Percentiles rank a stretch among this genome's conserved stretches.
Evolutionary conservation across 129 eudicot genomes (phyloP).

Genomic region (Tagetes erecta): DNA sequence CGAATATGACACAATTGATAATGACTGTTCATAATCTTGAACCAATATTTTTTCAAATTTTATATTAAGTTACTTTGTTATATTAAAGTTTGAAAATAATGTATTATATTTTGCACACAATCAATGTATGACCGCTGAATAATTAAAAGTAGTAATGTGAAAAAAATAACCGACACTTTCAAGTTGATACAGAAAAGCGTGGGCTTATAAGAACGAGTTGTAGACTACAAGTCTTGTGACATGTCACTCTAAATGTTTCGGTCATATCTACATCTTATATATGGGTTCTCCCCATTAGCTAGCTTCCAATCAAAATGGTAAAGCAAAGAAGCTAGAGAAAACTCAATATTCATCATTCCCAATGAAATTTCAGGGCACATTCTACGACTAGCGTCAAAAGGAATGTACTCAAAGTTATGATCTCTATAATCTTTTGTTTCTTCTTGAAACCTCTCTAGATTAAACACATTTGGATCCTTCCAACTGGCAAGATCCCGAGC

Average conservation of each 20-base stretch:
- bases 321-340: too few relatives aligned
- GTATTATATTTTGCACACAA: background rate
- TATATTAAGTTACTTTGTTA: background rate
- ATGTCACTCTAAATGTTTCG: slow-evolving; percentile 35
- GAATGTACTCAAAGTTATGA: too few relatives aligned
- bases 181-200: slow-evolving; percentile 16
- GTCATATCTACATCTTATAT: slow-evolving; percentile 25
- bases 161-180: background rate
- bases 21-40: background rate
- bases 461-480: too few relatives aligned
- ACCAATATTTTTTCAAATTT: too few relatives aligned
- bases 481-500: too few relatives aligned
- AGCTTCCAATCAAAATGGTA: too few relatives aligned
- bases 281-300: slow-evolving; percentile 17
- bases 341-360: too few relatives aligned
- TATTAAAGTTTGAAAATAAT: background rate
- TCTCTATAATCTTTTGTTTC: too few relatives aligned
- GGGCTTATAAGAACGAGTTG: background rate
- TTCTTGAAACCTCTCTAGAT: too few relatives aligned
- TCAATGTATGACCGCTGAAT: background rate
- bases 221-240: slow-evolving; percentile 23
- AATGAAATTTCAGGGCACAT: too few relatives aligned
- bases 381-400: too few relatives aligned
- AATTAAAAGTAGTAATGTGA: background rate
- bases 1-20: background rate